Percentiles rank a stretch among this genome's conserved stretches.
Conservation (phyloP, 768 basidiomycete genomes). For the Holtermannia corniformis region DNA sequence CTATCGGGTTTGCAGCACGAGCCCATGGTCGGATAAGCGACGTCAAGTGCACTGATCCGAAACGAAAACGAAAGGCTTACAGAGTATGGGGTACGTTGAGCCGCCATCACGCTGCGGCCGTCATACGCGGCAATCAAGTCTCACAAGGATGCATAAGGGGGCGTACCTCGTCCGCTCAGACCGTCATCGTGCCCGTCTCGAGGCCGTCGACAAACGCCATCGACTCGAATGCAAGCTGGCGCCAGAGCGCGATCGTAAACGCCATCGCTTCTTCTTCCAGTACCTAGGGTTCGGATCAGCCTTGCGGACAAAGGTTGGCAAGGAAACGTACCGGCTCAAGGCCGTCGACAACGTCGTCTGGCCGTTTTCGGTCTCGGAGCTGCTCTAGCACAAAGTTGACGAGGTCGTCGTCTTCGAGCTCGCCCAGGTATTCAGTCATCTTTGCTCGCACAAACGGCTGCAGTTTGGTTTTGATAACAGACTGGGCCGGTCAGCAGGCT, state of each 20-base stretch:
- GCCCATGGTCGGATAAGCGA: no score
- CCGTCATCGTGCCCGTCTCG: slow-evolving; percentile 72
- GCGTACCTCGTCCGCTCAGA: no score
- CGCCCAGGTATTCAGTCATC: slow-evolving; percentile 80
- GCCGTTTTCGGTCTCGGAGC: slow-evolving; percentile 77
- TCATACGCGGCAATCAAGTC: no score
- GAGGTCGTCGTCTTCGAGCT: slow-evolving; percentile 85
- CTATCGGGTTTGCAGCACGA: no score
- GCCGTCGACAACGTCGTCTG: slow-evolving; percentile 76
- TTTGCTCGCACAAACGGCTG: slow-evolving; percentile 71
- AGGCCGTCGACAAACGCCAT: slow-evolving; percentile 85
- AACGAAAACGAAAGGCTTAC: no score
- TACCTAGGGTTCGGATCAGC: slow-evolving; percentile 50
- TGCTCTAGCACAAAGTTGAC: slow-evolving; percentile 91
- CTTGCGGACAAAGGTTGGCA: background rate
- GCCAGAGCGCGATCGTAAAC: slow-evolving; percentile 71
- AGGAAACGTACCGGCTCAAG: slow-evolving; percentile 67
- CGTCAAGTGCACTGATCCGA: no score
- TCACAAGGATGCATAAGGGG: no score
- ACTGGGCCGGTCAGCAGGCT: slow-evolving; percentile 45
- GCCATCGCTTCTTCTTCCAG: slow-evolving; percentile 83
- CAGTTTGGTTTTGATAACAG: slow-evolving; percentile 72
- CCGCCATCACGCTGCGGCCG: no score
- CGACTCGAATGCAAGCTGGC: slow-evolving; percentile 88
- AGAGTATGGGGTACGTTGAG: no score